Evolutionary conservation across 768 basidiomycete genomes (phyloP).

Genomic region (Amanita exitialis): DNA sequence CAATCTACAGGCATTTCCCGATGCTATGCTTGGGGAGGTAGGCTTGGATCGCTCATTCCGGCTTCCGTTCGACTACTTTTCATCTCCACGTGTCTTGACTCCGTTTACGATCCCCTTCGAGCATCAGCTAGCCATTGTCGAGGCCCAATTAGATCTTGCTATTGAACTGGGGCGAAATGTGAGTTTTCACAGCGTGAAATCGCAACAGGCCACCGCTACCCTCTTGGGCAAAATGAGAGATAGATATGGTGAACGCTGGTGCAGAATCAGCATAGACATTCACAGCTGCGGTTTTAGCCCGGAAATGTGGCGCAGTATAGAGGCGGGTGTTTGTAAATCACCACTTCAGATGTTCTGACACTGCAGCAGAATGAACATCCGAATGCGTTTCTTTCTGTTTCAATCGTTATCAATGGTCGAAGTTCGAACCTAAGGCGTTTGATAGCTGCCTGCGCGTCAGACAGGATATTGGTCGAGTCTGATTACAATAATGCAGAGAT

Average conservation of each 20-base stretch:
- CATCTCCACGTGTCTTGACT: constrained; percentile 47
- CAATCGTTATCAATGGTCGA: constrained; percentile 74
- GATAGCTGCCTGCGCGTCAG: constrained; percentile 49
- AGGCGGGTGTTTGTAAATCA: constrained; percentile 37
- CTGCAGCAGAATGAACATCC: constrained; percentile 47
- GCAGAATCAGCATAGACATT: constrained; percentile 70
- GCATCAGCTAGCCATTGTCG: constrained; percentile 76
- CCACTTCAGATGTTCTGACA: background rate
- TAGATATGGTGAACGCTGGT: constrained; percentile 49
- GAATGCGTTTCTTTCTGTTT: constrained; percentile 84
- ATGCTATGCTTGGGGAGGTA: constrained; percentile 87
- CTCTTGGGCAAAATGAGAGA: constrained; percentile 50
- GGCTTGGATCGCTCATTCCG: constrained; percentile 81
- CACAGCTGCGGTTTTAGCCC: constrained; percentile 85
- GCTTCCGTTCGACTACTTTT: constrained; percentile 48
- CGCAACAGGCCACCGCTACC: constrained; percentile 57
- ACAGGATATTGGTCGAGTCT: constrained; percentile 78
- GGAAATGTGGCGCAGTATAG: constrained; percentile 63
- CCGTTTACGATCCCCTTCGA: constrained; percentile 69
- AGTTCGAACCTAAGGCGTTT: constrained; percentile 54
- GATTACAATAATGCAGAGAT: constrained; percentile 65
- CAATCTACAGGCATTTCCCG: constrained; percentile 51
- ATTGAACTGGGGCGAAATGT: constrained; percentile 68
- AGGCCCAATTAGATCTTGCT: constrained; percentile 81
- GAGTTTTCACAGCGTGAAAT: constrained; percentile 83